Base-by-base conservation (phyloP, 306 rosid genomes). In the Vigna radiata region DNA sequence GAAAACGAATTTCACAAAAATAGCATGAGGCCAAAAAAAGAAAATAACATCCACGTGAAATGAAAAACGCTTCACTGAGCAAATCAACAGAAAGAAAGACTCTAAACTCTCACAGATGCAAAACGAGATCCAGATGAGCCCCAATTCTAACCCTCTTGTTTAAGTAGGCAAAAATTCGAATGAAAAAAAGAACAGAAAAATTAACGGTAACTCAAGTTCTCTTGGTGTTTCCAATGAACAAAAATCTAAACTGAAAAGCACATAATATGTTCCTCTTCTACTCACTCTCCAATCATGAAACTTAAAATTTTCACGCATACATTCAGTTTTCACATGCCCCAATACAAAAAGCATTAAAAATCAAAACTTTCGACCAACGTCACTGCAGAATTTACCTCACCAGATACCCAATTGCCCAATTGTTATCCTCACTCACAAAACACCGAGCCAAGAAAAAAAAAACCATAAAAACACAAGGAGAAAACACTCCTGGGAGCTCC, bases 381-480 rank as follows among this genome's bases (percentile, higher is more conserved):
- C 61, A 52, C 21, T 13, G 17, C 36, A 31, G 74, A 83, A 79
- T 75, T 79, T 78, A 92, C 91, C 91, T 79, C 36, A 16, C 16
- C 15, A 81, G 59, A 77, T 73, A 81, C 33, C 5, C 17, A 58
- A 27, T 25, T 58, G 36, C 10, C 55, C 41, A 60, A 47, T 70
- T 83, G 68, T 58, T 49, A 39, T 36, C 55, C 36, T 43, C 60
- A 53, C 27, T 44, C 60, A 53, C 62, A 52, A 19, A 68, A 33
- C 17, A 21, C 27, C 39, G 60, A 31, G 15, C 14, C 19, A 61
- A 17, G 49, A 50, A 36, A 54, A 27, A 11, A 0, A 8, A 5
- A 65, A 64, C 4, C 29, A 48, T 5, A 33, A 10, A 0, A 9
- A 4, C 63, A 71, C 4, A 7, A 9, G 12, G 37, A 23, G 29